Evolutionary conservation across 1,284 basidiomycete genomes (phyloP), one percentile per base, ranked within the genome.

Genomic region (Cutaneotrichosporon daszewskae): DNA sequence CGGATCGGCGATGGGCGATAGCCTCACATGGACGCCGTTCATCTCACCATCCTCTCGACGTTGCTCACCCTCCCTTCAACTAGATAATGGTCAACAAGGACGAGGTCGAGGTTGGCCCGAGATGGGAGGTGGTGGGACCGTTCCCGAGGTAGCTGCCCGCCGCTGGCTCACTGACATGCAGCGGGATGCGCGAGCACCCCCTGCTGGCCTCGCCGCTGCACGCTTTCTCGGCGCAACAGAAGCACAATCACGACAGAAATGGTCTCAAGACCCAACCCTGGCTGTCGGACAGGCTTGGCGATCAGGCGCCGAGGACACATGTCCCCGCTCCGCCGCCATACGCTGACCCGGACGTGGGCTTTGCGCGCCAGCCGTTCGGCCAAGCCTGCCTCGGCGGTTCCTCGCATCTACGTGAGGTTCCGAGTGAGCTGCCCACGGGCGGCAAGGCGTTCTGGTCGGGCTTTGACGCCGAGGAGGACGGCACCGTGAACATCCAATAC

Each of bases 131-230:
- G 1, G 46, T 66, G 2, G 66, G 67, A 1, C 67, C 67, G 8
- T 69, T 69, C 47, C 45, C 35, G 5, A 31, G 28, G 28, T 31
- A 16, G 13, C 16, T n/a, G 28, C 28, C 8, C 28, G 8, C 14
- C 13, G 13, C 28, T 9, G 13, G 13, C 8, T 27, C 26, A 8
- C 28, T 31, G 28, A 31, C 28, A 8, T n/a, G 6, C 14, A 31
- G 28, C 29, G 69, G 69, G 1, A 71, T 65, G 57, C 51, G 69
- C 35, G 69, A 71, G 39, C 65, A 69, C 19, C 62, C 69, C 5
- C 40, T 65, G 33, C 51, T 55, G 11, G 47, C 42, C 0, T 61
- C 62, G 8, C 62, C 67, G 5, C 45, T 68, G 8, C 40, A 57
- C 28, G 62, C 65, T 0, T 68, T 55, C 42, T 32, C 43, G n/a